Conservation (phyloP, 768 basidiomycete genomes). For the Hortiboletus flavorubellus region DNA sequence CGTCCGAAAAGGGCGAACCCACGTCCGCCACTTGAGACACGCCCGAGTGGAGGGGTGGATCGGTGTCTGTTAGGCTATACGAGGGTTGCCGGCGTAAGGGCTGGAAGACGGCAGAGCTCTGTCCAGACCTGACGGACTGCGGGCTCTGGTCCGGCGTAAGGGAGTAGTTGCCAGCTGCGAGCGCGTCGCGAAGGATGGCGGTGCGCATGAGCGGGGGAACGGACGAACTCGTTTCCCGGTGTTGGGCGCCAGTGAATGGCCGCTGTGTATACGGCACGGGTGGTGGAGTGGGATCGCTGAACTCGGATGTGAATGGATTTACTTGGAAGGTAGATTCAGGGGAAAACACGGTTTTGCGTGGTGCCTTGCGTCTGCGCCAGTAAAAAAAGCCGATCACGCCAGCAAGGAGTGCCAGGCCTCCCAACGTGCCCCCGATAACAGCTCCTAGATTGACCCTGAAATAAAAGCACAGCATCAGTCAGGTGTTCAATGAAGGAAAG, state of each 20-base stretch:
- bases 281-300: neutral
- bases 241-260: neutral
- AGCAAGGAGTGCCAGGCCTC: constrained; percentile 1
- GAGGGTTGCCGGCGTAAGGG: constrained; percentile 5
- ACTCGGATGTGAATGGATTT: constrained; percentile 3
- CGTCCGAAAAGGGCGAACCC: neutral
- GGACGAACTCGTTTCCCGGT: neutral
- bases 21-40: neutral
- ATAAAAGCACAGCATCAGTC: neutral
- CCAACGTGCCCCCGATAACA: constrained; percentile 15
- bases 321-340: neutral
- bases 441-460: constrained; percentile 14
- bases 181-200: constrained; percentile 14
- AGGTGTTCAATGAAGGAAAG: neutral
- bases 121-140: constrained; percentile 1
- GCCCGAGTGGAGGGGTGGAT: neutral
- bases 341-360: neutral
- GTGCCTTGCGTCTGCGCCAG: constrained; percentile 6
- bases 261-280: neutral
- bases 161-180: neutral
- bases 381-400: constrained; percentile 3
- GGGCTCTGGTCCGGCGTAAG: neutral
- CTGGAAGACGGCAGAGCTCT: neutral
- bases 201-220: constrained; percentile 8
- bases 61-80: neutral